Conservation (phyloP, 257 asterid genomes). For the Mitragyna speciosa region DNA sequence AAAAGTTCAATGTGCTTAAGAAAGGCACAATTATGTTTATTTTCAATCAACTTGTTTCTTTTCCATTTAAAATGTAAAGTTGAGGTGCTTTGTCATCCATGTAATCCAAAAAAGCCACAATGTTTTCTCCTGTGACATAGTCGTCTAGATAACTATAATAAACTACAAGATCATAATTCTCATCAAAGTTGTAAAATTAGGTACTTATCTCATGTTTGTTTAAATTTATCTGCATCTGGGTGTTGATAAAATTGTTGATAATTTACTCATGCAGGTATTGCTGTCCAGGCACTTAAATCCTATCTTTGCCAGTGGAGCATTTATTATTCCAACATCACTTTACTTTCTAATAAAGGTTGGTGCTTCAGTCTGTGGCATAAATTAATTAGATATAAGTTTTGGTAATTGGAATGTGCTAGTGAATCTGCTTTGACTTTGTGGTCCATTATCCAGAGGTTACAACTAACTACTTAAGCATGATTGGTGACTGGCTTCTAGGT, state of each 20-base stretch:
- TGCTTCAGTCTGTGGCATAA: constrained; percentile 12
- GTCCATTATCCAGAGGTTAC: background rate
- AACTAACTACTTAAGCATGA: background rate
- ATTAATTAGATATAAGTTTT: background rate
- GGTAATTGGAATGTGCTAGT: background rate
- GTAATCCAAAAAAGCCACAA: background rate
- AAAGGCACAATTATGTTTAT: background rate
- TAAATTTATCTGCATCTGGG: background rate
- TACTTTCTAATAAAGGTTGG: constrained; percentile 83
- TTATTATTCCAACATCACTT: constrained; percentile 74
- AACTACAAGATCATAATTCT: background rate
- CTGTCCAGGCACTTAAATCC: constrained; percentile 66
- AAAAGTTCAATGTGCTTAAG: background rate
- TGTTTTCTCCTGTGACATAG: background rate
- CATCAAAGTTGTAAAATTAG: background rate
- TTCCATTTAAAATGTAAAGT: background rate
- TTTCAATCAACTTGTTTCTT: background rate
- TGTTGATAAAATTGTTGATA: constrained; percentile 17
- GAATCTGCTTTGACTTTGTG: background rate
- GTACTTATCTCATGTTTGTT: background rate
- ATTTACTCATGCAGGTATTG: constrained; percentile 56
- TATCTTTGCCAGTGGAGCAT: constrained; percentile 74
- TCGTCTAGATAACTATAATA: background rate
- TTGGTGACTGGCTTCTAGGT: constrained; percentile 13
- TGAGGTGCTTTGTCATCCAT: background rate